phyloP scores from a whole-genome alignment of 2,329 filamentous ascomycete genomes.

The Colletotrichum limetticola region DNA sequence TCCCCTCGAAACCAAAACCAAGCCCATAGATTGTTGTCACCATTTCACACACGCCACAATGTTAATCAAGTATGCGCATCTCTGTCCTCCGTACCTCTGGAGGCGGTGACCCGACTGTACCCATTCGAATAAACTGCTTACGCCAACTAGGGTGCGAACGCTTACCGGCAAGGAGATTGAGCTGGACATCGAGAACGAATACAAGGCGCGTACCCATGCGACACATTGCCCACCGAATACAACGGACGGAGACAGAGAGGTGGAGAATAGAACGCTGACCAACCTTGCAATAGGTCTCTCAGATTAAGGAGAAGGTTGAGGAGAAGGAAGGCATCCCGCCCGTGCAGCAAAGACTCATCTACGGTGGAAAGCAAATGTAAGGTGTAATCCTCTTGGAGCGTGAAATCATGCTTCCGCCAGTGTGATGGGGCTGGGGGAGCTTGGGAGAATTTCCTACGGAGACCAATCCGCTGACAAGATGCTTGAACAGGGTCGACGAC shows the following conservation, averaged over 20 bases:
- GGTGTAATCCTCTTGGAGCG: background rate
- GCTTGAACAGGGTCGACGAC: constrained; percentile 81
- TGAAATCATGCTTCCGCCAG: background rate
- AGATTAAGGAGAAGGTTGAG: constrained; percentile 99
- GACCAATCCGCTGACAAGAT: background rate
- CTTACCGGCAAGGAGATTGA: constrained; percentile 99
- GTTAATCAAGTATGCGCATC: constrained; percentile 63
- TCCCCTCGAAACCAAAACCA: background rate
- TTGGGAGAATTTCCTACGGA: background rate
- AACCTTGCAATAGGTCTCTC: constrained; percentile 72
- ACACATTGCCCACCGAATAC: background rate
- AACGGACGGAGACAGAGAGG: background rate
- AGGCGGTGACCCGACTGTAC: background rate
- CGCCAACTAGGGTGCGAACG: constrained; percentile 81
- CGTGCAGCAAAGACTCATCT: constrained; percentile 95
- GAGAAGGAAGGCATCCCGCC: constrained; percentile 99
- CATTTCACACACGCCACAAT: constrained; percentile 43
- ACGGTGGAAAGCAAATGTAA: constrained; percentile 97
- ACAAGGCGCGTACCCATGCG: constrained; percentile 73
- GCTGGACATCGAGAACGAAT: constrained; percentile 93
- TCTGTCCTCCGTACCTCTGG: background rate
- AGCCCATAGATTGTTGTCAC: background rate
- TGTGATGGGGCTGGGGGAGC: background rate
- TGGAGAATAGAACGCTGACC: background rate
- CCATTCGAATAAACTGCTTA: constrained; percentile 2